Base-by-base conservation (phyloP, 768 basidiomycete genomes). In the Mycena albidolilacea region DNA sequence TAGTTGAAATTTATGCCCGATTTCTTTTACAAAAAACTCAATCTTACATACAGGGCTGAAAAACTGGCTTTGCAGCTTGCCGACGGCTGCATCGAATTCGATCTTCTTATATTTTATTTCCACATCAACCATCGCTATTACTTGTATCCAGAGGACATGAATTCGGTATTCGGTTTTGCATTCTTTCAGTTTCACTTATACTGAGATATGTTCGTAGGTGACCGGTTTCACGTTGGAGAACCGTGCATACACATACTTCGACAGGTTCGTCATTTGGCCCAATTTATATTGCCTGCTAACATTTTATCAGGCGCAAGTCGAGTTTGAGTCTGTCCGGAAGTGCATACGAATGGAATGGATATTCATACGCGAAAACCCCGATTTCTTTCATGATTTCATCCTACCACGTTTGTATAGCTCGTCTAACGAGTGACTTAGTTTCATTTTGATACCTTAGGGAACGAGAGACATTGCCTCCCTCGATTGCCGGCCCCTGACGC, bases 301-400 rank as follows among this genome's bases (percentile, higher is more conserved):
- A 60, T n/a, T 15, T 44, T 58, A 71, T 37, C 14, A 0, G 50
- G 11, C 66, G 11, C 5, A 52, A 48, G 69, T 63, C 6, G 15
- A 61, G 30, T 60, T 54, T 68, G 61, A 38, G 39, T 23, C 50
- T 71, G 10, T 66, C 64, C 30, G 70, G 70, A 62, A 71, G 39
- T 46, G 70, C 50, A 3, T 71, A 66, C 41, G 30, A 5, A 0
- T 78, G 75, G 78, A 14, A 72, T 48, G 78, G 77, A 5, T 19
- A 15, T 37, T 58, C 15, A 1, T 78, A 77, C 43, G 8, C 37
- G 15, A 35, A 30, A 55, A 63, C 19, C 38, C 46, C 60, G 5
- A 21, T 48, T 14, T 8, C 21, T 17, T 30, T 7, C 50, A 35
- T 3, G 3, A 74, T 77, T 39, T 4, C 4, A 11, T 37, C 57